Evolutionary conservation across 2,329 filamentous ascomycete genomes (phyloP), one percentile per base, ranked within the genome.

Genomic region (Calonectria ilicicola): DNA sequence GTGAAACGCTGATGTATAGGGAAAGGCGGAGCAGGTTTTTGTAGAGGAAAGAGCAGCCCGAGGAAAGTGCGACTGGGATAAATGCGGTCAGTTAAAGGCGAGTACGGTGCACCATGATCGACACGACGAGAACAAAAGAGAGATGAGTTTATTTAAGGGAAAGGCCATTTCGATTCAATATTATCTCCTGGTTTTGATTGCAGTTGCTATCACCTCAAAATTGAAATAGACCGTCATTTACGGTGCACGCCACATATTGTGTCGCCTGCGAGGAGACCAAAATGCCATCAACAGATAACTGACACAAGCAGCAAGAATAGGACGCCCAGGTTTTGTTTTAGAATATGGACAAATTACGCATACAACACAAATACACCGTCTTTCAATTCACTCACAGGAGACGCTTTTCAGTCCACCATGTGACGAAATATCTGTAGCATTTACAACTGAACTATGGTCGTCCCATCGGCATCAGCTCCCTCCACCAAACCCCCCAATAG

Each of bases 401-500:
- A 26, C 26, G 23, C 15, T 26, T 38, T 10, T 17, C n/a, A 21
- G 17, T 60, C 12, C 3, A 60, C 7, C 2, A 17, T 14, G 8
- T 47, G 21, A 21, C n/a, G n/a, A 9, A 47, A 23, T 23, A 14
- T 19, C 23, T 40, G n/a, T 14, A 19, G 8, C 35, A 6, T 21
- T 60, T 21, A 60, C 53, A 60, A 40, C n/a, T 40, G n/a, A 23
- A 26, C 32, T 21, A 32, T 40, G 1, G 32, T 40, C 53, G 35
- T 60, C 49, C 65, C n/a, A 27, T 38, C 12, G 29, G 63, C 67
- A 46, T 74, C 49, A 49, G 75, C 35, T 38, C 74, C 68, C 1
- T 69, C 67, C 5, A 19, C 58, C 72, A 58, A 14, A 68, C 67
- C 32, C 71, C 56, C 29, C 65, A 75, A 46, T 76, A 73, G 42